phyloP scores from a whole-genome alignment of 2,329 filamentous ascomycete genomes.

The Sclerotinia spermophila region DNA sequence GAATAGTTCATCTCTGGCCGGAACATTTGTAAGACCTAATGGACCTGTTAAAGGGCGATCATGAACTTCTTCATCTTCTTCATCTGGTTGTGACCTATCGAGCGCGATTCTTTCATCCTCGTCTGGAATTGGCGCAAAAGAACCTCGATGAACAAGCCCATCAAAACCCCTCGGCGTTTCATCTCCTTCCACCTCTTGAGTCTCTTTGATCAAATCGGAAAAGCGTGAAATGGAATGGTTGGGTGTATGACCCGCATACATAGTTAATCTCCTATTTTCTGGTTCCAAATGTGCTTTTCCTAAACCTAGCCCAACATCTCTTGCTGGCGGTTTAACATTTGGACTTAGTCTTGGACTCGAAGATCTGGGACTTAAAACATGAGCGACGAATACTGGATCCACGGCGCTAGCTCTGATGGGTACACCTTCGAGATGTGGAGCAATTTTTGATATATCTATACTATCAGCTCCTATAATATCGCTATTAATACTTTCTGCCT shows the following conservation, averaged over 20 bases:
- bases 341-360: constrained; percentile 33
- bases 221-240: constrained; percentile 54
- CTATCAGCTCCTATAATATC: constrained; percentile 33
- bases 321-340: constrained; percentile 23
- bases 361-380: constrained; percentile 31
- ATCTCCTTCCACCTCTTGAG: constrained; percentile 33
- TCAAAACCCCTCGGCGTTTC: constrained; percentile 30
- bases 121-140: neutral
- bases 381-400: constrained; percentile 35
- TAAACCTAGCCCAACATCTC: constrained; percentile 15
- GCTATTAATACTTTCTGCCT: neutral
- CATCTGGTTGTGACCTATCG: constrained; percentile 3
- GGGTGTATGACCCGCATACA: constrained; percentile 62
- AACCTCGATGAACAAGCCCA: neutral
- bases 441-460: constrained; percentile 56
- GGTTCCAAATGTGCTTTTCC: constrained; percentile 27
- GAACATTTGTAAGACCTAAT: constrained; percentile 30
- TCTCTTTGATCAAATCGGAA: constrained; percentile 37
- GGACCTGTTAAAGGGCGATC: constrained; percentile 32
- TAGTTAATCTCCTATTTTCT: constrained; percentile 51
- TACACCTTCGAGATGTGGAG: constrained; percentile 58
- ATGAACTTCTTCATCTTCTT: constrained; percentile 17
- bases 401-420: constrained; percentile 53
- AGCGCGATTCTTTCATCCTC: constrained; percentile 2
- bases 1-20: constrained; percentile 28